Percentiles rank a stretch among this genome's conserved stretches.
phyloP scores from a whole-genome alignment of 2,329 filamentous ascomycete genomes.

The Alternaria ventricosa region DNA sequence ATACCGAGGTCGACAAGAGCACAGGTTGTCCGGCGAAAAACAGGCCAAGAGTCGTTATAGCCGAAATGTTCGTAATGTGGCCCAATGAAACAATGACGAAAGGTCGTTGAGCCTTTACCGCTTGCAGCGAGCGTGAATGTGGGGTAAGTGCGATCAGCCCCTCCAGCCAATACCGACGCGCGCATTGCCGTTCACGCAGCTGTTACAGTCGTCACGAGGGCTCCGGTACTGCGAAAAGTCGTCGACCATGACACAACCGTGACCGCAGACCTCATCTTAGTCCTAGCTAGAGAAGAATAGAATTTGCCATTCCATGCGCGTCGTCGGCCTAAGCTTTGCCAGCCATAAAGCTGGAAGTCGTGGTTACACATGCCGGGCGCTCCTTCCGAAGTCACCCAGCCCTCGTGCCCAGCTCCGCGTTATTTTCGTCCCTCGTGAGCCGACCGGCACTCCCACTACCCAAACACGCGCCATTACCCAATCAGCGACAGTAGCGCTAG shows the following conservation, averaged over 20 bases:
- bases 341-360: slow-evolving; percentile 16
- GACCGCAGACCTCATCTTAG: slow-evolving; percentile 7
- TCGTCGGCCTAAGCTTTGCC: slow-evolving; percentile 2
- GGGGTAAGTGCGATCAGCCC: slow-evolving; percentile 13
- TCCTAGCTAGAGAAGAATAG: background rate
- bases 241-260: slow-evolving; percentile 18
- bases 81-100: slow-evolving; percentile 28
- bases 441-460: slow-evolving; percentile 27
- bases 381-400: slow-evolving; percentile 28
- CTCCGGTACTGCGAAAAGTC: background rate
- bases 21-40: slow-evolving; percentile 7
- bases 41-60: background rate
- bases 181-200: slow-evolving; percentile 7
- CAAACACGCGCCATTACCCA: slow-evolving; percentile 24
- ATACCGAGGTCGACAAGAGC: background rate
- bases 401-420: slow-evolving; percentile 29
- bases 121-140: slow-evolving; percentile 23
- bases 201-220: slow-evolving; percentile 18
- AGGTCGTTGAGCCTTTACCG: slow-evolving; percentile 22
- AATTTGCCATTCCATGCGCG: slow-evolving; percentile 17
- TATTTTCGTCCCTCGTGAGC: slow-evolving; percentile 38
- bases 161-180: slow-evolving; percentile 17
- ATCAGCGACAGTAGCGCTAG: slow-evolving; percentile 31
- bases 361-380: slow-evolving; percentile 25
- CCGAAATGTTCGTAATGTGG: slow-evolving; percentile 7